Evolutionary conservation across 495 filamentous ascomycete genomes (phyloP), one percentile per base, ranked within the genome.

Genomic region (Penicillium alfredii): DNA sequence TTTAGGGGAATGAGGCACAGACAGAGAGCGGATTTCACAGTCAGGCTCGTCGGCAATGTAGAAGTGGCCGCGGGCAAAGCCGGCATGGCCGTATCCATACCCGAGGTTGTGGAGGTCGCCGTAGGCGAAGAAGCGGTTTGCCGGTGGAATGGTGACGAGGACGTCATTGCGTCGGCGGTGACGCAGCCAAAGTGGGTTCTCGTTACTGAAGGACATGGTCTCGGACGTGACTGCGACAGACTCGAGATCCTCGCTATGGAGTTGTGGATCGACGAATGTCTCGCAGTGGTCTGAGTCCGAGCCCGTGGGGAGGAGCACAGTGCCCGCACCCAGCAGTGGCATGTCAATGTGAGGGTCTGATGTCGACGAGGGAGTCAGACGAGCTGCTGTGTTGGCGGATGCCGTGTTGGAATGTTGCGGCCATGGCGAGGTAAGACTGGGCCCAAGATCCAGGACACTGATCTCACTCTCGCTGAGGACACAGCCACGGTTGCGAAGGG

Each of bases 381-480:
- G n/a, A n/a, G n/a, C n/a, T n/a, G n/a, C n/a, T n/a, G n/a, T n/a
- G n/a, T n/a, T n/a, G n/a, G n/a, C n/a, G n/a, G n/a, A n/a, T n/a
- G n/a, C n/a, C n/a, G n/a, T n/a, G n/a, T n/a, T n/a, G n/a, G n/a
- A n/a, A n/a, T n/a, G n/a, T n/a, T n/a, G n/a, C n/a, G n/a, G n/a
- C n/a, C n/a, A n/a, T n/a, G n/a, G n/a, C n/a, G n/a, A n/a, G 30
- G 10, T 35, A 17, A 53, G 14, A 21, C 47, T 45, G 3, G 55
- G 55, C 4, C 58, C 55, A 1, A 63, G 31, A 27, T 60, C 60
- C 4, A 63, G 44, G 6, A 46, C 28, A 16, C 50, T 58, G 42
- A 63, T 58, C 5, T 63, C 54, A 20, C 55, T 56, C 10, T 61
- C 55, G 24, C 51, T 51, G 23, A 45, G 38, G 6, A 35, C 14